Conservation (phyloP, 805 yeast species). For the Saccharomycopsis javanensis region DNA sequence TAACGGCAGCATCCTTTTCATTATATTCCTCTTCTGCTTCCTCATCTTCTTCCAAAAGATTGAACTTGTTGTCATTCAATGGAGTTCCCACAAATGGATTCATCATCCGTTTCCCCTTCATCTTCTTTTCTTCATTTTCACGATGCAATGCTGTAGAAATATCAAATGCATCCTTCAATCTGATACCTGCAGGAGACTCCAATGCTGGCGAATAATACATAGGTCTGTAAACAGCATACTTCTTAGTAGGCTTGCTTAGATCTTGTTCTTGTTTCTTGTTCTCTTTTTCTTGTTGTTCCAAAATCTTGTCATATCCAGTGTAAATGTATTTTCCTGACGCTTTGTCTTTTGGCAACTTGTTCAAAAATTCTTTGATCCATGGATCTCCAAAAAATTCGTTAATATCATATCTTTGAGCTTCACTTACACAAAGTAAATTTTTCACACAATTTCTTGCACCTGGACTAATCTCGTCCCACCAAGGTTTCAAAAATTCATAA, state of each 20-base stretch:
- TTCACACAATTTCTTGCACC: slow-evolving; percentile 65
- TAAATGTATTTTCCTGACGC: slow-evolving; percentile 11
- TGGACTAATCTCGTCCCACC: slow-evolving; percentile 79
- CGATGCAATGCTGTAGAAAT: slow-evolving; percentile 81
- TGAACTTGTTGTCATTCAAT: slow-evolving; percentile 40
- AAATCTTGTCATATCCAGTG: slow-evolving; percentile 8
- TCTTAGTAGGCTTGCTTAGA: background rate
- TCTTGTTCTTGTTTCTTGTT: background rate
- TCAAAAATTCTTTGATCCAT: slow-evolving; percentile 40
- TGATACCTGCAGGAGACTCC: slow-evolving; percentile 68
- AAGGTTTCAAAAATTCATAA: slow-evolving; percentile 64
- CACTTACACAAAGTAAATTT: slow-evolving; percentile 61
- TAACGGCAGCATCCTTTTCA: background rate
- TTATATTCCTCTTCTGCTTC: slow-evolving; percentile 16
- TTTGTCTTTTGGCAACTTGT: slow-evolving; percentile 16
- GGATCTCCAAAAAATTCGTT: slow-evolving; percentile 68
- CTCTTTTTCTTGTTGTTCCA: background rate
- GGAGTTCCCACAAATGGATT: slow-evolving; percentile 15
- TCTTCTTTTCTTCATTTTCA: slow-evolving; percentile 48
- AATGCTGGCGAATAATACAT: slow-evolving; percentile 19
- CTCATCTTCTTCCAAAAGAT: slow-evolving; percentile 14
- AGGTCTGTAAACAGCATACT: slow-evolving; percentile 8
- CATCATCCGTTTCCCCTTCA: slow-evolving; percentile 1
- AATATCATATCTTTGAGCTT: slow-evolving; percentile 55
- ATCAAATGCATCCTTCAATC: slow-evolving; percentile 79